A percentile compares a stretch with the other conserved stretches of the same genome.
Evolutionary conservation across 1,284 basidiomycete species (phyloP).

Genomic region (Heimioporus punctisporus): DNA sequence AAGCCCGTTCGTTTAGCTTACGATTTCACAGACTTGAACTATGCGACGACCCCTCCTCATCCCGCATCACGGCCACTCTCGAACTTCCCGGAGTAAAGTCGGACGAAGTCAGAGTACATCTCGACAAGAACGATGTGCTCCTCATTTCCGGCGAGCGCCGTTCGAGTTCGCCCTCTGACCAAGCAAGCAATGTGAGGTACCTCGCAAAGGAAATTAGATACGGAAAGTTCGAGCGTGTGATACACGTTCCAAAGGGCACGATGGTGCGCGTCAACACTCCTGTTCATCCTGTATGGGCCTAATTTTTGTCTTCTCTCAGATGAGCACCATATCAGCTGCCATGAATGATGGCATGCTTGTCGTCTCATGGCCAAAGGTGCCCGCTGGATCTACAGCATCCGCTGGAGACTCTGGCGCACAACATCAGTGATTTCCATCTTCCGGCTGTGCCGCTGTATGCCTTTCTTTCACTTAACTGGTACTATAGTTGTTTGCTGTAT

Average conservation of each 20-base stretch:
- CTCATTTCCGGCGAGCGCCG: conserved; percentile 32
- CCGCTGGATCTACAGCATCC: conserved; percentile 19
- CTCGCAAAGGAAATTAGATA: conserved; percentile 33
- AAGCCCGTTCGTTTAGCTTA: neutral
- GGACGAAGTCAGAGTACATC: conserved; percentile 32
- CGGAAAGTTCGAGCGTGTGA: conserved; percentile 29
- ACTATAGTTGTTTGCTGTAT: conserved; percentile 5
- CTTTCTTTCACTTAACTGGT: conserved; percentile 16
- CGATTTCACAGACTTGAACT: conserved; percentile 26
- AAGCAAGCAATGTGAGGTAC: conserved; percentile 15
- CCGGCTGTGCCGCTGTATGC: neutral
- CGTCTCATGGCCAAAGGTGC: conserved; percentile 29
- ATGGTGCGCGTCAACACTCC: conserved; percentile 22
- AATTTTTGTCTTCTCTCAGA: conserved; percentile 10
- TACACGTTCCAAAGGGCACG: conserved; percentile 34
- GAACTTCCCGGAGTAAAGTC: conserved; percentile 34
- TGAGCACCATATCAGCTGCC: conserved; percentile 36
- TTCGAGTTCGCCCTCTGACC: conserved; percentile 17
- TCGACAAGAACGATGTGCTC: conserved; percentile 23
- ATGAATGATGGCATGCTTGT: conserved; percentile 35
- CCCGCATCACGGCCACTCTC: conserved; percentile 30
- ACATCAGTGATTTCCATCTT: conserved; percentile 9
- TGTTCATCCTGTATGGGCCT: conserved; percentile 5
- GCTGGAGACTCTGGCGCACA: conserved; percentile 4
- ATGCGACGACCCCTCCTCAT: conserved; percentile 32